Base-by-base conservation (phyloP, 208 protist genomes). In the Blastocrithidia nonstop region DNA sequence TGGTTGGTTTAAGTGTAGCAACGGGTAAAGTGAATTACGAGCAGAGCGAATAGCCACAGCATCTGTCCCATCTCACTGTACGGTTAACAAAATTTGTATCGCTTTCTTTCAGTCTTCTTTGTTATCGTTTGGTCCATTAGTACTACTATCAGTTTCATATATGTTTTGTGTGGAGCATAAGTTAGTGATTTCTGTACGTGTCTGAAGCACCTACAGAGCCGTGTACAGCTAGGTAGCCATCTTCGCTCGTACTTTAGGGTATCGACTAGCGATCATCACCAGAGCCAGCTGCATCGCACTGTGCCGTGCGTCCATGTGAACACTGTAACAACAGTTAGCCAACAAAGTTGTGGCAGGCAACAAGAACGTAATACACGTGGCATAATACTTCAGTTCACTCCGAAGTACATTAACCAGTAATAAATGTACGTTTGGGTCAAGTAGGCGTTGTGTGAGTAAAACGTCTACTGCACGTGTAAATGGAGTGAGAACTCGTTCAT, bases 221-320 rank as follows among this genome's bases (percentile, higher is more conserved):
- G 81, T 88, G 62, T 95, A 94, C 17, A 95, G 65, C 38, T 93
- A 74, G 16, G 65, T 62, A 9, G 59, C 85, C 51, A 87, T 71
- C 26, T 69, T 76, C 4, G 74, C 72, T 3, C 88, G 76, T 20
- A 95, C 88, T 65, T 93, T 94, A 0, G 88, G 88, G 50, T 88
- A 95, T 35, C 79, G 80, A 40, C 76, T 91, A 15, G 78, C 87
- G 31, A 95, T 53, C 73, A 95, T 85, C 19, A 72, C 67, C 22
- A 95, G 73, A 26, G 66, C 55, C n/a, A 85, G 64, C 27, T 41
- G 21, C 80, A 74, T 85, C 28, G 82, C 65, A 4, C 51, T 57
- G 25, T 58, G 35, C 2, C 75, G 79, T 29, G 74, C 80, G 5
- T 48, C 62, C 0, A 11, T 21, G 40, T 71, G 53, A 15, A 51